Evolutionary conservation across 805 yeast genomes (phyloP).

Genomic region (Wickerhamomyces bisporus): DNA sequence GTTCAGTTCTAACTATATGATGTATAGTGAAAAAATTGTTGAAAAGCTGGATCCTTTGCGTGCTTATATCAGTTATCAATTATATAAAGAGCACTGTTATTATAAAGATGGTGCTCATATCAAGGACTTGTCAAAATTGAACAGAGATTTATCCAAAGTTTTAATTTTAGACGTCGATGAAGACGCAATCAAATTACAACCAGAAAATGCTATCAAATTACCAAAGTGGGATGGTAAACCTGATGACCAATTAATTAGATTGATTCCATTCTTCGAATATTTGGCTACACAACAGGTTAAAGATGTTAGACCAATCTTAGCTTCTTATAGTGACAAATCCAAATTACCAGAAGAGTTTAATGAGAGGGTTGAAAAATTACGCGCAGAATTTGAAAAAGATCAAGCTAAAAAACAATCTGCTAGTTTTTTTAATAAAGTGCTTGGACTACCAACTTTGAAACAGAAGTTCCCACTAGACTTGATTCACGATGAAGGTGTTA

Average conservation of each 20-base stretch:
- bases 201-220: conserved; percentile 88
- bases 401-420: conserved; percentile 36
- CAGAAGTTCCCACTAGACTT: conserved; percentile 69
- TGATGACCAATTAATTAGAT: conserved; percentile 71
- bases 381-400: conserved; percentile 65
- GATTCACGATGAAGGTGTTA: conserved; percentile 88
- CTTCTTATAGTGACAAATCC: conserved; percentile 61
- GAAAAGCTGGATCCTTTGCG: conserved; percentile 90
- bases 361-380: conserved; percentile 68
- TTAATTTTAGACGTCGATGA: conserved; percentile 75
- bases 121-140: conserved; percentile 84
- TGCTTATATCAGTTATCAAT: conserved; percentile 80
- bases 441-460: conserved; percentile 55
- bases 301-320: conserved; percentile 87
- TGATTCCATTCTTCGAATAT: conserved; percentile 93
- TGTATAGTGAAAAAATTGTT: conserved; percentile 78
- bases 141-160: conserved; percentile 83
- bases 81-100: conserved; percentile 83
- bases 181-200: conserved; percentile 73
- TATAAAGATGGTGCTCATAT: conserved; percentile 84
- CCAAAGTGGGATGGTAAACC: conserved; percentile 82
- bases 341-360: conserved; percentile 75
- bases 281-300: conserved; percentile 78
- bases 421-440: conserved; percentile 51
- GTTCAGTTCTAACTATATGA: conserved; percentile 79